Conservation (phyloP, 768 basidiomycete species). For the Guyanaporus albipodus region DNA sequence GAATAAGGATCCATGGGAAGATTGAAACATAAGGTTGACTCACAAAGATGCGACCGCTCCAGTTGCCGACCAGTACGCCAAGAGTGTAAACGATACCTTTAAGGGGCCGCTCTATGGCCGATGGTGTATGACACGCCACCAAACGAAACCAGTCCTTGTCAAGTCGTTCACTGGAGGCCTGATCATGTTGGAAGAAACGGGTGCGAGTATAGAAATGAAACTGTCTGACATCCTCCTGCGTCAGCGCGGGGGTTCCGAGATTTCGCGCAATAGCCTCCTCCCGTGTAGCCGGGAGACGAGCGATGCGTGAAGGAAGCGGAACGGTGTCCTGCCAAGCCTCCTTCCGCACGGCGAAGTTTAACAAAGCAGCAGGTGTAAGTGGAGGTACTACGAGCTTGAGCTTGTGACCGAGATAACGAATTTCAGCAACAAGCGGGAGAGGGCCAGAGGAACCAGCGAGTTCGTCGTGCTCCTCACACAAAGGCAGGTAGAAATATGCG, state of each 20-base stretch:
- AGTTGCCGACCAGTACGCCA: slow-evolving; percentile 42
- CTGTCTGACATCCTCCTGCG: slow-evolving; percentile 38
- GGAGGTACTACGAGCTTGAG: slow-evolving; percentile 41
- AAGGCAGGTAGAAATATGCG: slow-evolving; percentile 39
- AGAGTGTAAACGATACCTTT: slow-evolving; percentile 41
- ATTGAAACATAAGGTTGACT: slow-evolving; percentile 17
- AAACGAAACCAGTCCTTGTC: slow-evolving; percentile 50
- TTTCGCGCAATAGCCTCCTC: slow-evolving; percentile 31
- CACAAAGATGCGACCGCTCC: slow-evolving; percentile 47
- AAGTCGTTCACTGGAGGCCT: slow-evolving; percentile 29
- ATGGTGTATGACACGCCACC: slow-evolving; percentile 40
- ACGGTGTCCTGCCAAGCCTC: slow-evolving; percentile 35
- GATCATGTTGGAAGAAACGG: slow-evolving; percentile 21
- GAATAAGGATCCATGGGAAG: slow-evolving; percentile 18
- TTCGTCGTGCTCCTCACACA: slow-evolving; percentile 28
- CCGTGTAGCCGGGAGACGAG: slow-evolving; percentile 34
- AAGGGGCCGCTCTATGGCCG: slow-evolving; percentile 33
- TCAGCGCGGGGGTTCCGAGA: slow-evolving; percentile 29
- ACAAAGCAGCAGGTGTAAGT: slow-evolving; percentile 37
- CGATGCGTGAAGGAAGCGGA: slow-evolving; percentile 20
- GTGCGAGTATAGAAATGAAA: slow-evolving; percentile 38
- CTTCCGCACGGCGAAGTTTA: slow-evolving; percentile 34
- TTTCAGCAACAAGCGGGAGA: slow-evolving; percentile 29
- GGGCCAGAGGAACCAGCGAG: slow-evolving; percentile 30
- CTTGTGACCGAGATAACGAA: slow-evolving; percentile 40